Percentiles rank a stretch among this genome's conserved stretches.
phyloP scores from a whole-genome alignment of 345 rosid genomes.

The Boechera stricta region DNA sequence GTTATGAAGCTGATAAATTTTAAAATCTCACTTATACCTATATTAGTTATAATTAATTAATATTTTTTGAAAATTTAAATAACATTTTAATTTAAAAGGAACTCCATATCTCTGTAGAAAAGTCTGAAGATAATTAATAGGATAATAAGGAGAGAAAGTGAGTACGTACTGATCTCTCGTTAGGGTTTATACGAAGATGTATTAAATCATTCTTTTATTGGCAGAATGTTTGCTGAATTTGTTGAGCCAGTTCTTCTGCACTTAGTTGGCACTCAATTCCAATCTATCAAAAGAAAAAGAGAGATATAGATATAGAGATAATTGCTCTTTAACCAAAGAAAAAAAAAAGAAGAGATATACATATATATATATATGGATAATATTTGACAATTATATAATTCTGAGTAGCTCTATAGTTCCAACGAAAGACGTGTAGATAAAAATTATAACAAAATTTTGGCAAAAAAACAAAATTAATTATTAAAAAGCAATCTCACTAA shows the following conservation, averaged over 20 bases:
- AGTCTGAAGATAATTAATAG: slow-evolving; percentile 19
- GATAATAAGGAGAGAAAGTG: slow-evolving; percentile 37
- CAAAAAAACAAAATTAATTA: background rate
- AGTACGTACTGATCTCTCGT: slow-evolving; percentile 44
- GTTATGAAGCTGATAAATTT: slow-evolving; percentile 26
- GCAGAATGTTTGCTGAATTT: slow-evolving; percentile 86
- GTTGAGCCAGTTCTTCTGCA: slow-evolving; percentile 92
- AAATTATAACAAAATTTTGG: background rate
- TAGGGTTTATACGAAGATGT: slow-evolving; percentile 36
- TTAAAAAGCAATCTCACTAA: background rate
- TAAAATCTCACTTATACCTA: slow-evolving; percentile 7
- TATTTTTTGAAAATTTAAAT: background rate
- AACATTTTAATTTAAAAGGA: slow-evolving; percentile 18
- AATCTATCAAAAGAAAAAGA: slow-evolving; percentile 57
- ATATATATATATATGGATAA: background rate
- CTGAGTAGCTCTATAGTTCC: background rate
- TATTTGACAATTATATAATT: background rate
- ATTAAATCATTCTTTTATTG: slow-evolving; percentile 36
- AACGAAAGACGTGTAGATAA: background rate
- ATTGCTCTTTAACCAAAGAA: background rate
- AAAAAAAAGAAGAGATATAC: background rate
- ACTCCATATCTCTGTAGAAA: slow-evolving; percentile 26
- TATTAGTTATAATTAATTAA: slow-evolving; percentile 3
- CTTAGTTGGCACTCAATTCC: slow-evolving; percentile 97
- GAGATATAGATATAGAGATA: background rate